Base-by-base conservation (phyloP, 768 basidiomycete species). In the Boletus rex-veris region DNA sequence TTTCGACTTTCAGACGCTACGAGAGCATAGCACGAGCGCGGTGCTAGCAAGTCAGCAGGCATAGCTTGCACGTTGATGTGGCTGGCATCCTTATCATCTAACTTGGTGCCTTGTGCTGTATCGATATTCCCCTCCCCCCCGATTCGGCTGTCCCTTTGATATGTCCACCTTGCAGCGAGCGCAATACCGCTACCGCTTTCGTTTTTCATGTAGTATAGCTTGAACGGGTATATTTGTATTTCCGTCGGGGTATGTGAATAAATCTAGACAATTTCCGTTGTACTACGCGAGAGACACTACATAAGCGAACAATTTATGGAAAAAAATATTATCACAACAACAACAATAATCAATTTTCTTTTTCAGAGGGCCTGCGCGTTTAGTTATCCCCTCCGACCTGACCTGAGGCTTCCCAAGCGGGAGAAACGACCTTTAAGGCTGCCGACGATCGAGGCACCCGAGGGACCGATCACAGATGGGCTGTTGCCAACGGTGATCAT, bases 361-460 rank as follows among this genome's bases (percentile, higher is more conserved):
- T 11, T 18, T 30, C 41, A 16, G 16, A 36, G 16, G n/a, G 28
- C 38, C 14, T 14, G 33, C 11, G 33, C 33, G 33, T 14, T 19
- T 33, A 28, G 11, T 64, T 19, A 67, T 38, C 70, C 63, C 48
- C 62, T 67, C 26, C 80, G 77, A 45, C 85, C 58, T 31, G 68
- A 77, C 28, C 84, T 84, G 67, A 90, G 72, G 64, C 86, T 90
- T 19, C 88, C 88, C 54, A 92, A 84, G 43, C 86, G 80, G 37
- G 87, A 88, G 61, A 90, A 81, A 12, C 89, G 82, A 1, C 84
- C 88, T 65, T 81, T 85, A 45, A 90, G 83, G 46, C 79, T 79
- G 12, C 85, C 84, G 56, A 85, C 77, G 14, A 83, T 75, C 11
- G 87, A 88, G 12, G 80, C 79, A 3, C 79, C 80, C 5, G 85